Evolutionary conservation across 176 grass and related monocot species (phyloP).

Genomic region (Carex kokanica): DNA sequence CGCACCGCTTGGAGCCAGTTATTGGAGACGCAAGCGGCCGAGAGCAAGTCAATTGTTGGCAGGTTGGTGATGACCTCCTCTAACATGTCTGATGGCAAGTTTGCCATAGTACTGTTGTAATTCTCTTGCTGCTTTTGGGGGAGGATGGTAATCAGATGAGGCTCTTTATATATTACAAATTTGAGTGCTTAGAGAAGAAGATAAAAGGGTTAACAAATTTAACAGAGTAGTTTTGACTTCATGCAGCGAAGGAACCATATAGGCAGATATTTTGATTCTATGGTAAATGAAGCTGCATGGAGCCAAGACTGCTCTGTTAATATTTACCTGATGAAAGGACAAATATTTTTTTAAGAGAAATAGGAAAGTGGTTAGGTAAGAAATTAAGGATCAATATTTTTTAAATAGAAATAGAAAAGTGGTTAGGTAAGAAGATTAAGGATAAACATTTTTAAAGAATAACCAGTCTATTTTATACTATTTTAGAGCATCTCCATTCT

Average conservation of each 20-base stretch:
- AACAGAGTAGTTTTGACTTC: too few relatives aligned
- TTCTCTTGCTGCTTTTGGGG: background rate
- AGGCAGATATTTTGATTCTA: too few relatives aligned
- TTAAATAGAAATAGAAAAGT: background rate
- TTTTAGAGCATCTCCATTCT: too few relatives aligned
- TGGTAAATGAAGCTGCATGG: too few relatives aligned
- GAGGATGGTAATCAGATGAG: background rate
- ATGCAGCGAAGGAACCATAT: too few relatives aligned
- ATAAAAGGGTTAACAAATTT: too few relatives aligned
- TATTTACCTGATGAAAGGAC: too few relatives aligned
- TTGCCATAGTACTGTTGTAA: background rate
- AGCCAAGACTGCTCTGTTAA: too few relatives aligned
- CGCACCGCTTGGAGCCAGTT: conserved; percentile 75
- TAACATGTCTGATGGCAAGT: conserved; percentile 67
- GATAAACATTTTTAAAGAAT: too few relatives aligned
- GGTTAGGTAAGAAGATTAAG: background rate
- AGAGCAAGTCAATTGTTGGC: conserved; percentile 51
- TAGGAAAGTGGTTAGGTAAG: too few relatives aligned
- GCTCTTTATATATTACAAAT: background rate
- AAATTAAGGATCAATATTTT: background rate
- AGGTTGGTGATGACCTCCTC: conserved; percentile 54
- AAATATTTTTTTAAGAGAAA: background rate
- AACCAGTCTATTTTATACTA: too few relatives aligned
- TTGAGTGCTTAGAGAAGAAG: background rate
- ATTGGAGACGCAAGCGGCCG: conserved; percentile 44